Evolutionary conservation across 257 asterid species (phyloP).

Genomic region (Primulina tabacum): DNA sequence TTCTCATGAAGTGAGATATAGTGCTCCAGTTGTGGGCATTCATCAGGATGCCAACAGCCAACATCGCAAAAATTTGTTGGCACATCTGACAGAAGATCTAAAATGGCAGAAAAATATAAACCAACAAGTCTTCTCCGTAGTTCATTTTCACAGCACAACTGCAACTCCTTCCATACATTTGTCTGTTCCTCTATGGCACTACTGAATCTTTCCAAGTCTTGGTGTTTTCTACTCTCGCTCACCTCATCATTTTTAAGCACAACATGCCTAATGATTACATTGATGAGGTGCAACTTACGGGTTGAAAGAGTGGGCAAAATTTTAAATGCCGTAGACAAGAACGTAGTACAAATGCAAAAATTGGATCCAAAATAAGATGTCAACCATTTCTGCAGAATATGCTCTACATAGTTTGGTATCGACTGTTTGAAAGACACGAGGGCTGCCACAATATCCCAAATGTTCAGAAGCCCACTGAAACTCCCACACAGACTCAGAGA

Average conservation of each 20-base stretch:
- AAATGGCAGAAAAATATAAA: slow-evolving; percentile 41
- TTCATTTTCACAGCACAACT: slow-evolving; percentile 60
- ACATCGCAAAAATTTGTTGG: slow-evolving; percentile 21
- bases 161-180: slow-evolving; percentile 57
- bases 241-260: slow-evolving; percentile 40
- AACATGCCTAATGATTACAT: slow-evolving; percentile 60
- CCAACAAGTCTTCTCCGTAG: slow-evolving; percentile 70
- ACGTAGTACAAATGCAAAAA: slow-evolving; percentile 30
- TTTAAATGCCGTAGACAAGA: slow-evolving; percentile 36
- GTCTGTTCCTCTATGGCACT: slow-evolving; percentile 31
- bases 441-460: slow-evolving; percentile 78
- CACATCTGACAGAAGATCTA: slow-evolving; percentile 31
- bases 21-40: slow-evolving; percentile 68
- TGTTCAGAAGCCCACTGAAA: slow-evolving; percentile 47
- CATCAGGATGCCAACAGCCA: slow-evolving; percentile 56
- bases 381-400: slow-evolving; percentile 63
- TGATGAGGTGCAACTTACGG: slow-evolving; percentile 73
- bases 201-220: slow-evolving; percentile 32
- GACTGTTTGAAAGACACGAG: slow-evolving; percentile 66
- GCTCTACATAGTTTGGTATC: slow-evolving; percentile 46
- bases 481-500: slow-evolving; percentile 49
- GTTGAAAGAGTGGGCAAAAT: slow-evolving; percentile 51
- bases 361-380: slow-evolving; percentile 43
- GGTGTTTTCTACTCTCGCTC: slow-evolving; percentile 27
- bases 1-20: slow-evolving; percentile 53